A percentile compares a stretch with the other conserved stretches of the same genome.
These are phyloP conservation scores for Solanum chaucha DNA, from an alignment of 257 asterid genomes.

Conservation along the genomic window DNA sequence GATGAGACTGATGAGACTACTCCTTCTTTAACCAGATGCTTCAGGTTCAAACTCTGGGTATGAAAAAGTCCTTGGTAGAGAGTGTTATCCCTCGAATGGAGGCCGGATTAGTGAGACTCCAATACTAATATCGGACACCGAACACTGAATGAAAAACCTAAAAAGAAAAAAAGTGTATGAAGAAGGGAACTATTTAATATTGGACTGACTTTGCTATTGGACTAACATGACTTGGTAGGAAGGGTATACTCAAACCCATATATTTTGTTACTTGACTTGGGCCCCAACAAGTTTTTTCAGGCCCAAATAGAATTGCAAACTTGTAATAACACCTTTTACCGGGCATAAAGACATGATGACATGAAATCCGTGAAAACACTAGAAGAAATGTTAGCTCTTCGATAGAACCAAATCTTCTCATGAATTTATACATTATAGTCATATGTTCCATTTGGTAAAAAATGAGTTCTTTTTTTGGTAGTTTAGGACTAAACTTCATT, in stretches of 20 bases:
- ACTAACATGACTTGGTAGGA: background rate
- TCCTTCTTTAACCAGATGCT: too few species aligned
- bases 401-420: background rate
- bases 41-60: too few species aligned
- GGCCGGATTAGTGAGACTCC: too few species aligned
- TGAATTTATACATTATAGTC: too few species aligned
- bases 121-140: too few species aligned
- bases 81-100: too few species aligned
- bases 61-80: too few species aligned
- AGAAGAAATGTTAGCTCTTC: background rate
- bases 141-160: too few species aligned
- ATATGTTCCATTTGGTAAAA: too few species aligned
- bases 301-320: background rate
- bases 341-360: background rate
- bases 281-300: background rate
- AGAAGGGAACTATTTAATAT: background rate
- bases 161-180: background rate
- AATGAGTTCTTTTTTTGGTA: too few species aligned
- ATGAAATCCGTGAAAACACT: background rate
- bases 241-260: background rate
- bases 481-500: too few species aligned
- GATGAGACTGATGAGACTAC: too few species aligned
- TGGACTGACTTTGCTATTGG: background rate
- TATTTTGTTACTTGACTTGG: background rate
- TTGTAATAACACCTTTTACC: background rate